These are phyloP conservation scores for Vitis labrusca DNA, from an alignment of 164 flowering plant species.

Conservation along the genomic window DNA sequence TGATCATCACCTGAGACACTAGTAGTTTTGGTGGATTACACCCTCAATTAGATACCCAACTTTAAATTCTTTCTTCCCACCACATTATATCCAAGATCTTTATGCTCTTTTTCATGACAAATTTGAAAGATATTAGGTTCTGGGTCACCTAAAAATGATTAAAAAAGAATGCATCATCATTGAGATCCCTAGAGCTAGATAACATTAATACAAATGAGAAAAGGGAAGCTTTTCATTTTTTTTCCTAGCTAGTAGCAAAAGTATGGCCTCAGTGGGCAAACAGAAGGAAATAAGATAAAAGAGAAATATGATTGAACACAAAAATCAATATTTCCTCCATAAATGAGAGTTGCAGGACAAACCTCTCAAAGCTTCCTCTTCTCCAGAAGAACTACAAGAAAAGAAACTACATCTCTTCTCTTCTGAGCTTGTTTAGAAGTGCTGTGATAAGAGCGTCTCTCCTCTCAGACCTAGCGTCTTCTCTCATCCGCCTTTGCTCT, in stretches of 20 bases:
- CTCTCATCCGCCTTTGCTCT: slow-evolving; percentile 71
- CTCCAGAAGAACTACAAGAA: background rate
- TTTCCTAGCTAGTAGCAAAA: too few species aligned
- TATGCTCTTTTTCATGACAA: too few species aligned
- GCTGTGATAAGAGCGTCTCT: slow-evolving; percentile 78
- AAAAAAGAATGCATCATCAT: too few species aligned
- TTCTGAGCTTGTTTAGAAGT: slow-evolving; percentile 66
- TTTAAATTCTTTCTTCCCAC: too few species aligned
- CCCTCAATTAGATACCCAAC: too few species aligned
- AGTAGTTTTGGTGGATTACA: too few species aligned
- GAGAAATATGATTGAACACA: background rate
- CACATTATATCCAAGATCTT: too few species aligned
- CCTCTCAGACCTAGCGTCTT: slow-evolving; percentile 87
- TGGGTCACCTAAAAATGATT: too few species aligned
- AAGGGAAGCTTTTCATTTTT: background rate
- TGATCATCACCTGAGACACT: too few species aligned
- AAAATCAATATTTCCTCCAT: background rate
- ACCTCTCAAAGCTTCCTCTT: slow-evolving; percentile 9
- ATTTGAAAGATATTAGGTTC: too few species aligned
- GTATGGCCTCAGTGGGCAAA: too few species aligned
- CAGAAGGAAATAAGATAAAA: background rate
- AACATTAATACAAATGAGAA: background rate
- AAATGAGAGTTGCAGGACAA: slow-evolving; percentile 15
- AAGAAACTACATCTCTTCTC: slow-evolving; percentile 37
- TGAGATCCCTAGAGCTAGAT: background rate